A percentile compares a stretch with the other conserved stretches of the same genome.
phyloP scores from a whole-genome alignment of 106 monocot species.

The Phalaenopsis aphrodite region DNA sequence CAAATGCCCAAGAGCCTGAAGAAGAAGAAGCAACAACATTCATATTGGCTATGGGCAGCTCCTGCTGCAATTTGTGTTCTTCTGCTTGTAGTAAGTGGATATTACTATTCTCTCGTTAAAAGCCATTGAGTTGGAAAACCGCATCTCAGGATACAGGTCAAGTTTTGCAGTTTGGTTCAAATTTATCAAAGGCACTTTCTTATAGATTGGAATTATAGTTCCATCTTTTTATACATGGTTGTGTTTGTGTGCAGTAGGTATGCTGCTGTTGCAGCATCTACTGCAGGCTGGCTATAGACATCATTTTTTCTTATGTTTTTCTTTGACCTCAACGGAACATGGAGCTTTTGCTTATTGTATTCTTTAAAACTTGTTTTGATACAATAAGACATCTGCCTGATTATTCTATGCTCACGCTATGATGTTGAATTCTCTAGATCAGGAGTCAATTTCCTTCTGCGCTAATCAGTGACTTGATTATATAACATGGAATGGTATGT shows the following conservation, averaged over 20 bases:
- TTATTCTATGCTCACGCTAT: not conserved
- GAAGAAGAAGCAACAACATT: constrained; percentile 53
- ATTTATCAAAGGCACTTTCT: not conserved
- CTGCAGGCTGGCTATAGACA: not conserved
- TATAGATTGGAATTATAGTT: not conserved
- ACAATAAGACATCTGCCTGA: not conserved
- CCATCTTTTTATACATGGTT: not conserved
- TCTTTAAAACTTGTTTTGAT: not conserved
- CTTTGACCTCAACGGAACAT: not conserved
- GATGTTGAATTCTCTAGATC: not conserved
- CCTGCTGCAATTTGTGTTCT: constrained; percentile 22
- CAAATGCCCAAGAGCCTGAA: constrained; percentile 38
- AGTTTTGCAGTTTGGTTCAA: not conserved
- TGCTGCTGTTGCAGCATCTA: no score
- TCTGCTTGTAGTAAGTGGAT: constrained; percentile 18
- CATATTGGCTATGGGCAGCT: constrained; percentile 45
- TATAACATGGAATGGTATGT: no score
- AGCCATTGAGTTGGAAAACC: not conserved
- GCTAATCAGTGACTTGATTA: not conserved
- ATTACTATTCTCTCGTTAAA: not conserved
- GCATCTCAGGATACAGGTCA: not conserved
- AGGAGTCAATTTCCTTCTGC: not conserved
- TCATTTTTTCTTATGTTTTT: not conserved
- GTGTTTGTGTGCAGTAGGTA: not conserved
- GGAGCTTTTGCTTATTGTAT: not conserved